Conservation (phyloP, 129 eudicot species). For the Artemisia argyi region DNA sequence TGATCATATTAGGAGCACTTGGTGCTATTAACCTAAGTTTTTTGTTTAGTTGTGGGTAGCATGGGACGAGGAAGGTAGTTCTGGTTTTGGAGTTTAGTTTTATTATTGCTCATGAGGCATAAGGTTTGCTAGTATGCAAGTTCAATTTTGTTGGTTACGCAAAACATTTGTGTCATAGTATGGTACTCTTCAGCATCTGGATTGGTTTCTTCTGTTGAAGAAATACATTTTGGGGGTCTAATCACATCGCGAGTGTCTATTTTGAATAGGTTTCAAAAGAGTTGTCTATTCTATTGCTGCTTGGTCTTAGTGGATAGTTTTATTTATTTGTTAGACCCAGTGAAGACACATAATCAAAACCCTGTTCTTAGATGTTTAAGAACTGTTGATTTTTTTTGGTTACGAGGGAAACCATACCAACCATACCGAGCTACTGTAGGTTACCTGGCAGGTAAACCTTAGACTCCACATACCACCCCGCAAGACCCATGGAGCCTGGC, state of each 20-base stretch:
- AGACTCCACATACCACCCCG: no score
- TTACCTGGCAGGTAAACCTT: no score
- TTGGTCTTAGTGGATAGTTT: no score
- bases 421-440: no score
- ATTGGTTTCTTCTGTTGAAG: conserved; percentile 8
- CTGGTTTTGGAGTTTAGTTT: conserved; percentile 3
- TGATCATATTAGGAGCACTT: no score
- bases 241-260: neutral
- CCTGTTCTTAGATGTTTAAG: no score
- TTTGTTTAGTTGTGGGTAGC: neutral
- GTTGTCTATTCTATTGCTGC: neutral
- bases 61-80: conserved; percentile 5
- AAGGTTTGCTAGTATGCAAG: conserved; percentile 4
- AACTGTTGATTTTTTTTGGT: no score
- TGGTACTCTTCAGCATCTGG: conserved; percentile 12
- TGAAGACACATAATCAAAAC: no score
- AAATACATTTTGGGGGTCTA: conserved; percentile 3
- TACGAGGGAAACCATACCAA: no score
- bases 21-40: no score
- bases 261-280: conserved; percentile 6
- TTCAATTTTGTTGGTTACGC: conserved; percentile 5
- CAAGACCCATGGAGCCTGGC: no score
- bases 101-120: neutral
- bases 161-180: neutral
- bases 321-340: no score